Evolutionary conservation across 768 basidiomycete species (phyloP).

Genomic region (Rhodotorula sphaerocarpa): DNA sequence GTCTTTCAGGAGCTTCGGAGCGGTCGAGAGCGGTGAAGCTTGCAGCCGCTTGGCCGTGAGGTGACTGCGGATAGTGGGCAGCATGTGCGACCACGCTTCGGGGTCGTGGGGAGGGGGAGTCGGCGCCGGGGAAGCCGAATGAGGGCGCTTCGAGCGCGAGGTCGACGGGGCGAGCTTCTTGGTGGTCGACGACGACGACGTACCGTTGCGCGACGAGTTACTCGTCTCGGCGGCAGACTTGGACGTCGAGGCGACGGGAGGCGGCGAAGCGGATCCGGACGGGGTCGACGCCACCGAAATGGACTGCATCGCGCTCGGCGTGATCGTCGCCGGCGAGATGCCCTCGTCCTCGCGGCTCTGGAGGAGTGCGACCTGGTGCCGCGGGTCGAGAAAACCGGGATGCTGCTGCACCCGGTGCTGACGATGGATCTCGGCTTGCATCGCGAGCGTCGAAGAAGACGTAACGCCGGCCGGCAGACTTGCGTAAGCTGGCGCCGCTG

Average conservation of each 20-base stretch:
- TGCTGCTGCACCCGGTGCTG: not conserved
- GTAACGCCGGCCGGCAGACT: too few species aligned
- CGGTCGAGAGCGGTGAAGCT: slow-evolving; percentile 7
- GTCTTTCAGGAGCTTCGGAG: slow-evolving; percentile 7
- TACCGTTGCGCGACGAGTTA: too few species aligned
- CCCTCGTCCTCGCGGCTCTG: too few species aligned
- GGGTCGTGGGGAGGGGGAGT: not conserved
- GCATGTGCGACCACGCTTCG: not conserved
- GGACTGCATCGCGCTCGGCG: slow-evolving; percentile 2
- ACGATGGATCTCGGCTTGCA: slow-evolving; percentile 7
- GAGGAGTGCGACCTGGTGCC: not conserved
- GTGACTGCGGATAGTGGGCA: slow-evolving; percentile 2
- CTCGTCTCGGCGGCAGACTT: not conserved
- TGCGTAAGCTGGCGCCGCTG: not conserved
- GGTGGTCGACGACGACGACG: not conserved
- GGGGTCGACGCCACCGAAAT: slow-evolving; percentile 1
- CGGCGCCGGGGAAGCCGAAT: not conserved
- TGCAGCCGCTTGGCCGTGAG: not conserved
- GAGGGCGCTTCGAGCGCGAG: not conserved
- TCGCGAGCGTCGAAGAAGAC: slow-evolving; percentile 5
- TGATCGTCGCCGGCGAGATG: slow-evolving; percentile 1
- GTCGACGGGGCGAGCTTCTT: slow-evolving; percentile 1
- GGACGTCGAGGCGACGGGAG: not conserved
- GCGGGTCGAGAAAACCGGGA: not conserved
- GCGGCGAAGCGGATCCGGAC: not conserved